Conservation (phyloP, 768 basidiomycete genomes). For the Lentinula sp. region DNA sequence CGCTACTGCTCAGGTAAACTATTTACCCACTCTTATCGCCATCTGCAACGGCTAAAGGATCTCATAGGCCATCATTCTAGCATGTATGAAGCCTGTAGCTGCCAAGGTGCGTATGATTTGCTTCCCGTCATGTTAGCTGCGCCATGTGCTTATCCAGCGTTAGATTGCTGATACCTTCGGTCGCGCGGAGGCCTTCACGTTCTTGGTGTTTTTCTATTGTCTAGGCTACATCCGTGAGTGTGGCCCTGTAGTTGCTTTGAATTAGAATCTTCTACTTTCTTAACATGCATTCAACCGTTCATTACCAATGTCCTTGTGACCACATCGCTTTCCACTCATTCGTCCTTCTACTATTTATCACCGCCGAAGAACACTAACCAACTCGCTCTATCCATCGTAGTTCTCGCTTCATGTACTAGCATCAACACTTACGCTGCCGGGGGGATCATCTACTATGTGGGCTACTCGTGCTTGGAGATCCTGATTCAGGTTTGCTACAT, state of each 20-base stretch:
- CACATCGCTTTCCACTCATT: neutral
- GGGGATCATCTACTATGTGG: constrained; percentile 33
- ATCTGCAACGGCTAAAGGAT: neutral
- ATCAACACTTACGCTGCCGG: constrained; percentile 27
- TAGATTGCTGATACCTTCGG: neutral
- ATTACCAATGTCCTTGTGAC: neutral
- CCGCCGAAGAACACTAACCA: neutral
- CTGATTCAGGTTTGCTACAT: constrained; percentile 23
- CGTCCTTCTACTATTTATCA: neutral
- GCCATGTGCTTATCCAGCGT: constrained; percentile 20
- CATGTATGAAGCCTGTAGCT: constrained; percentile 37
- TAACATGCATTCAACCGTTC: constrained; percentile 11
- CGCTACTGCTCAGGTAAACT: constrained; percentile 15
- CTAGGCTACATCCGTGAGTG: constrained; percentile 16
- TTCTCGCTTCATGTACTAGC: constrained; percentile 26
- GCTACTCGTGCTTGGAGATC: constrained; percentile 33
- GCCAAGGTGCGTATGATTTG: constrained; percentile 48
- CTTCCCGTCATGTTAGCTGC: constrained; percentile 40
- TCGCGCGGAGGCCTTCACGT: constrained; percentile 7
- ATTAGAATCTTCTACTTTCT: neutral
- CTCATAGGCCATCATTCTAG: constrained; percentile 4
- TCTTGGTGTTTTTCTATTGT: constrained; percentile 36
- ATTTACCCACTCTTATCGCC: constrained; percentile 10
- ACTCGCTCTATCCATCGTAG: constrained; percentile 7
- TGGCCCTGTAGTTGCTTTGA: neutral